These are phyloP conservation scores for Stentor coeruleus DNA, from an alignment of 73 alveolate species.

Conservation along the genomic window DNA sequence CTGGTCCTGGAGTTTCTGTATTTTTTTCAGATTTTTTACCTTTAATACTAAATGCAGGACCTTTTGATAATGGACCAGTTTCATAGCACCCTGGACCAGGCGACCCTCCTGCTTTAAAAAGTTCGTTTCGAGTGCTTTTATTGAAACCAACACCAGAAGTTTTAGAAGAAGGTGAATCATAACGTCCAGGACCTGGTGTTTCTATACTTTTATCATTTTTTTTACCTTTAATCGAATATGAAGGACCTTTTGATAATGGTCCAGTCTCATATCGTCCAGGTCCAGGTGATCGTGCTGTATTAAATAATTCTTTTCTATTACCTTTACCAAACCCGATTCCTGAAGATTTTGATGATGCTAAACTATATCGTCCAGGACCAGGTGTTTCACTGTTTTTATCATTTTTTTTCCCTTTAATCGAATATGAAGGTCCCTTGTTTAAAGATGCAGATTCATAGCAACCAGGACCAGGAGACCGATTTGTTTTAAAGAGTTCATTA, in stretches of 20 bases:
- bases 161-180: not conserved
- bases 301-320: not conserved
- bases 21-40: not conserved
- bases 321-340: not conserved
- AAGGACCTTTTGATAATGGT: not conserved
- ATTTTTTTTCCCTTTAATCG: not conserved
- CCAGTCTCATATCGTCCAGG: not conserved
- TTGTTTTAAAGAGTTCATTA: not conserved
- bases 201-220: not conserved
- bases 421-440: not conserved
- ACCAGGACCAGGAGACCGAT: not conserved
- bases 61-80: not conserved
- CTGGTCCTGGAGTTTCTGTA: not conserved
- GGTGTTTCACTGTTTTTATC: not conserved
- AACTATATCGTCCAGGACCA: constrained; percentile 7
- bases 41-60: not conserved
- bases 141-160: not conserved
- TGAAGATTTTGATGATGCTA: not conserved
- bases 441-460: not conserved
- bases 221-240: not conserved
- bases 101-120: not conserved
- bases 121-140: not conserved
- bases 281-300: not conserved
- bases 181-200: not conserved
- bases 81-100: not conserved